Evolutionary conservation across 2,329 filamentous ascomycete species (phyloP).

Genomic region (Fusarium bulbicola): DNA sequence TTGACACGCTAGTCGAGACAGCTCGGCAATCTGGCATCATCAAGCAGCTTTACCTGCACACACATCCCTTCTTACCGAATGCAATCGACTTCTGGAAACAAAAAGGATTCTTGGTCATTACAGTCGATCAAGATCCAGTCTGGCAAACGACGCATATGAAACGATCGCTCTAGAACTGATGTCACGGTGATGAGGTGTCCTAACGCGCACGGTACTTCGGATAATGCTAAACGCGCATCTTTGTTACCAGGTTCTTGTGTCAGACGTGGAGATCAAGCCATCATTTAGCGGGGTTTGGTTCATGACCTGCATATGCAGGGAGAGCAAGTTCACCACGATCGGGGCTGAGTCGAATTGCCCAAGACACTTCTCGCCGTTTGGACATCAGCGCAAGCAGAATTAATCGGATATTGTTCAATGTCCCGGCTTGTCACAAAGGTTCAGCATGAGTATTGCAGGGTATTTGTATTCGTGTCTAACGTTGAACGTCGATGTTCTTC

Average conservation of each 20-base stretch:
- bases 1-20: slow-evolving; percentile 19
- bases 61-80: slow-evolving; percentile 41
- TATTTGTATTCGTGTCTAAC: neutral
- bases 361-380: neutral
- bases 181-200: neutral
- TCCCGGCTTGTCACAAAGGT: too few relatives aligned
- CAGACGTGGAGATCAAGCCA: neutral
- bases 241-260: neutral
- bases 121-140: slow-evolving; percentile 37
- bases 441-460: neutral
- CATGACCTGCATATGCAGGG: neutral
- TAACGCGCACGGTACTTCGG: neutral
- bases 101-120: slow-evolving; percentile 33
- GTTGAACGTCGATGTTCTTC: neutral
- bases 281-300: neutral
- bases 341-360: neutral
- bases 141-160: slow-evolving; percentile 46
- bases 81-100: slow-evolving; percentile 41
- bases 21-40: slow-evolving; percentile 31
- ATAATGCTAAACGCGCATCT: neutral
- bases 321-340: neutral
- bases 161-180: neutral
- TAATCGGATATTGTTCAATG: neutral
- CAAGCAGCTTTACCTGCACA: slow-evolving; percentile 41
- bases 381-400: neutral